phyloP scores from a whole-genome alignment of 2,329 filamentous ascomycete genomes.

The Xylariales sp. region DNA sequence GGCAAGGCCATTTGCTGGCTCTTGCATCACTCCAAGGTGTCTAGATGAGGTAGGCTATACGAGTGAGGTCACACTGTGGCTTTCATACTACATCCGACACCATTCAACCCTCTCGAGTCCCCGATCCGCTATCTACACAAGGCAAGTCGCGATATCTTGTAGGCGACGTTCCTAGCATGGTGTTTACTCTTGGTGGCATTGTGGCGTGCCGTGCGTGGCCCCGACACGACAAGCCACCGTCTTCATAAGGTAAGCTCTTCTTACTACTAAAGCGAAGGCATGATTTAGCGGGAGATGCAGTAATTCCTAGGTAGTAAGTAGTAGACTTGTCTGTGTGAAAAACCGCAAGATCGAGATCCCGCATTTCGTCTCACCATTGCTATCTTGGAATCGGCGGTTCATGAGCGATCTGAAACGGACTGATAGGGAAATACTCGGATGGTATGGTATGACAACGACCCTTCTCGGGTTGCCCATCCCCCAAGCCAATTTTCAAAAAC shows the following conservation, averaged over 20 bases:
- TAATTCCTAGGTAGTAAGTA: not conserved
- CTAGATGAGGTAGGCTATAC: not conserved
- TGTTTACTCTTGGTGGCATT: not conserved
- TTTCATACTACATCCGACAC: constrained; percentile 29
- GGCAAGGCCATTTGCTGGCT: constrained; percentile 9
- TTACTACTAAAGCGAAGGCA: not conserved
- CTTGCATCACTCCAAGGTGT: not conserved
- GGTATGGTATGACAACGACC: not conserved
- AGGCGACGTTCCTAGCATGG: not conserved
- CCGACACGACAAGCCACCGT: not conserved
- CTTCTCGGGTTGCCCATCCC: not conserved
- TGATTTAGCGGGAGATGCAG: not conserved
- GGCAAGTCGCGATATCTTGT: not conserved
- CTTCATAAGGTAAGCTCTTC: not conserved
- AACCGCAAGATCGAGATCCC: not conserved
- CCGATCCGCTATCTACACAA: constrained; percentile 23
- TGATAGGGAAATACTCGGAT: constrained; percentile 1
- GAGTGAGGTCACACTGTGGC: constrained; percentile 22
- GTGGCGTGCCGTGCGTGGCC: not conserved
- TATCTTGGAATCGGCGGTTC: not conserved
- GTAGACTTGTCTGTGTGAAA: constrained; percentile 6
- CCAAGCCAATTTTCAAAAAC: not conserved
- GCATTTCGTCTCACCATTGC: not conserved
- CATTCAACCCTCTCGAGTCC: constrained; percentile 12
- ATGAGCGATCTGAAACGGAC: not conserved